Conservation (phyloP, 1,284 basidiomycete species). For the Kwoniella shivajii region DNA sequence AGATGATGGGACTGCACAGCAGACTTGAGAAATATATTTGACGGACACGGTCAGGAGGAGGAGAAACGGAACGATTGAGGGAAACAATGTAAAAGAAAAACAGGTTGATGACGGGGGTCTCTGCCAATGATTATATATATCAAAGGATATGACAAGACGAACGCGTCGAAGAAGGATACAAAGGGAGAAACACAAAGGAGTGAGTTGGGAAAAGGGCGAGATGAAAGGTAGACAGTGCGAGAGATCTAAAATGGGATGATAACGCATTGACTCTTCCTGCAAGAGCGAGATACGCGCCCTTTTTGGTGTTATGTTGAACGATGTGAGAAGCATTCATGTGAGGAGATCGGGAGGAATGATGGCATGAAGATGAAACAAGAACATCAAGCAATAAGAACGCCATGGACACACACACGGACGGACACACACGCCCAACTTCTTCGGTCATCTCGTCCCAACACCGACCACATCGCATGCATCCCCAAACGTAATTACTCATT, state of each 20-base stretch:
- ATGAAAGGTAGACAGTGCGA: background rate
- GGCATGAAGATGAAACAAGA: conserved; percentile 2
- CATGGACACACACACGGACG: too few relatives aligned
- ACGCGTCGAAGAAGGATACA: background rate
- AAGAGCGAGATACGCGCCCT: background rate
- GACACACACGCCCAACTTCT: too few relatives aligned
- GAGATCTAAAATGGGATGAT: background rate
- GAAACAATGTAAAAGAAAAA: background rate
- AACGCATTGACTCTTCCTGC: too few relatives aligned
- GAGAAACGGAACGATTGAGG: background rate
- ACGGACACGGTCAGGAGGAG: background rate
- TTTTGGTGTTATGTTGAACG: conserved; percentile 1
- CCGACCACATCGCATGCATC: too few relatives aligned
- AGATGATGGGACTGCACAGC: background rate
- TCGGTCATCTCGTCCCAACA: too few relatives aligned
- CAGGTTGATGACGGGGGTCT: background rate
- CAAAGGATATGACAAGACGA: background rate
- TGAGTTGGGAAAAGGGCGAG: background rate
- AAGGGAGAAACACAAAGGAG: background rate
- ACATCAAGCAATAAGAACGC: too few relatives aligned
- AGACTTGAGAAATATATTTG: background rate
- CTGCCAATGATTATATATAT: background rate
- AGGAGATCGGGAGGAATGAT: background rate
- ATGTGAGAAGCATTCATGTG: background rate
- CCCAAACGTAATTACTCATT: too few relatives aligned